These are phyloP conservation scores for Bipolaris gigantea DNA, from an alignment of 2,329 filamentous ascomycete genomes.

Conservation along the genomic window DNA sequence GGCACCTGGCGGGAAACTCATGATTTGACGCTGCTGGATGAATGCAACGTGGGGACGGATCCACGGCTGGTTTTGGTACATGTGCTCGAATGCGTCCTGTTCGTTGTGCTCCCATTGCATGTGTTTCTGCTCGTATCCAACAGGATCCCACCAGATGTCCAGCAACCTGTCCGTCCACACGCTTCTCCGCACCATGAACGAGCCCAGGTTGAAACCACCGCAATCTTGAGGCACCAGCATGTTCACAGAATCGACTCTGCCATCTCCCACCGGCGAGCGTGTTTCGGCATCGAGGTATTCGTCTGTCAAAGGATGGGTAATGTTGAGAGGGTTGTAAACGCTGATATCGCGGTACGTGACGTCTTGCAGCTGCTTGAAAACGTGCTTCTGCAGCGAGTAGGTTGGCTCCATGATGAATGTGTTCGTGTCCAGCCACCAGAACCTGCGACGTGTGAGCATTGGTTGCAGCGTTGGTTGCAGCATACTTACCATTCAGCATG, in stretches of 20 bases:
- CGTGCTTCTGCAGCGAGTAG: conserved; percentile 84
- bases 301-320: conserved; percentile 76
- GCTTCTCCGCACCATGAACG: conserved; percentile 86
- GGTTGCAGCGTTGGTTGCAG: not conserved
- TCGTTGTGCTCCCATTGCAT: conserved; percentile 99
- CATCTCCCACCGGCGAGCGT: conserved; percentile 75
- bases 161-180: conserved; percentile 88
- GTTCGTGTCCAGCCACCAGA: conserved; percentile 98
- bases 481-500: conserved; percentile 87
- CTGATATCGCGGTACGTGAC: conserved; percentile 95
- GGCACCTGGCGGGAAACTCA: conserved; percentile 88
- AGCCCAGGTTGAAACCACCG: conserved; percentile 92
- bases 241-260: conserved; percentile 76
- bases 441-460: conserved; percentile 63
- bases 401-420: conserved; percentile 97
- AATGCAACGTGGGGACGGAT: conserved; percentile 86
- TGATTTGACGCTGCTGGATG: conserved; percentile 86
- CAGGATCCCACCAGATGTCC: conserved; percentile 98
- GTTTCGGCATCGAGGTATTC: conserved; percentile 76
- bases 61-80: conserved; percentile 92
- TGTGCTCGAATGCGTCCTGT: conserved; percentile 89
- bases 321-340: conserved; percentile 91
- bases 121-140: conserved; percentile 95
- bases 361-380: conserved; percentile 77
- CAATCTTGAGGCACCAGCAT: conserved; percentile 92